Evolutionary conservation across 352 stramenopile species (phyloP).

Genomic region (Phytophthora tubulina): DNA sequence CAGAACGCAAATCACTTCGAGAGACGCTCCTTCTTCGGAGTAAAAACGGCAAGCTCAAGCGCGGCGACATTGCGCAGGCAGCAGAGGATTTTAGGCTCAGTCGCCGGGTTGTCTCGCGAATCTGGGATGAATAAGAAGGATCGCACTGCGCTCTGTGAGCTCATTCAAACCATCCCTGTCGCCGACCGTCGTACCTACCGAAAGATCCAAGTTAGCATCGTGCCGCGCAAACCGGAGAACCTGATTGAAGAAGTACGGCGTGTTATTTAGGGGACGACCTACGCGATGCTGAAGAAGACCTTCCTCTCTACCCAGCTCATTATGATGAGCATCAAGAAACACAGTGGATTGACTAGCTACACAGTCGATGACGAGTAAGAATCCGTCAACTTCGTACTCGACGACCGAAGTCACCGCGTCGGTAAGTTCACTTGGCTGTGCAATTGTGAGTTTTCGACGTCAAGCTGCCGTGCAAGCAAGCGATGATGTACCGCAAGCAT

Average conservation of each 20-base stretch:
- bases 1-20: no score
- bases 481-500: conserved; percentile 6
- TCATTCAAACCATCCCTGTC: neutral
- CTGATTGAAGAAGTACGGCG: neutral
- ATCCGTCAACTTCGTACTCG: neutral
- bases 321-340: neutral
- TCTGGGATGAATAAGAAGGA: neutral
- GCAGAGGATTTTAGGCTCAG: no score
- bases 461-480: conserved; percentile 15
- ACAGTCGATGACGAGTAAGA: neutral
- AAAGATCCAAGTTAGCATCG: neutral
- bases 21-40: no score
- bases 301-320: neutral
- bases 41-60: no score
- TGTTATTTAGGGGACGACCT: neutral
- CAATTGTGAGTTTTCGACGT: neutral
- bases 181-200: neutral
- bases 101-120: no score
- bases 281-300: neutral
- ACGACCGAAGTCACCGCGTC: neutral
- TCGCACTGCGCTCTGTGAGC: neutral
- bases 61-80: no score
- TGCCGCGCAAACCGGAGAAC: no score
- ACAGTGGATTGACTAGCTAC: neutral
- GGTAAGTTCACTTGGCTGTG: conserved; percentile 10